A percentile compares a stretch with the other conserved stretches of the same genome.
Evolutionary conservation across 371 early-diverging fungal species (phyloP).

Genomic region (Actinomucor elegans): DNA sequence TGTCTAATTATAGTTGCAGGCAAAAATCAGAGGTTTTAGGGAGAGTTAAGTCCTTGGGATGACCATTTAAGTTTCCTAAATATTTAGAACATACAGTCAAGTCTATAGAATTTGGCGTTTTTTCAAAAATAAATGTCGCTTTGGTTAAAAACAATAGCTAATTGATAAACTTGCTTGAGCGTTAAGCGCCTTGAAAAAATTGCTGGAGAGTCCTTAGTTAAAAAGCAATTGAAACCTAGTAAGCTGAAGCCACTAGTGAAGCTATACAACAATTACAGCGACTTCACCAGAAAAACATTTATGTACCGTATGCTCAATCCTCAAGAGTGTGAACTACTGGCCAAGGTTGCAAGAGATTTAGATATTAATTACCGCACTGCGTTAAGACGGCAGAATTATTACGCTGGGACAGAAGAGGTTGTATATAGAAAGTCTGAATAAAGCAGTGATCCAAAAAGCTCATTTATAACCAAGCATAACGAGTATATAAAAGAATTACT

Average conservation of each 20-base stretch:
- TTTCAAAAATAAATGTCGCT: too few relatives aligned
- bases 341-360: constrained; percentile 20
- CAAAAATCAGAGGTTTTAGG: too few relatives aligned
- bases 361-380: constrained; percentile 17
- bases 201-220: constrained; percentile 8
- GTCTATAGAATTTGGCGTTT: too few relatives aligned
- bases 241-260: constrained; percentile 5
- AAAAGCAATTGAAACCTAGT: constrained; percentile 13
- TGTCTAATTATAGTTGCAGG: too few relatives aligned
- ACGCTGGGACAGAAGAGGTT: constrained; percentile 8
- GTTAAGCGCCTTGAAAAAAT: constrained; percentile 8
- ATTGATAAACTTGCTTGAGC: constrained; percentile 16
- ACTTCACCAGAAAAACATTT: constrained; percentile 10
- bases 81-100: too few relatives aligned
- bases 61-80: too few relatives aligned
- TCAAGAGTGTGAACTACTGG: constrained; percentile 18
- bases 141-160: background rate
- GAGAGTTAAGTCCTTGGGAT: too few relatives aligned
- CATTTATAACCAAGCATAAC: constrained; percentile 11
- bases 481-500: constrained; percentile 5
- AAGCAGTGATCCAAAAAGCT: constrained; percentile 8
- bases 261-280: constrained; percentile 13
- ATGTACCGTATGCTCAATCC: constrained; percentile 19
- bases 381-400: constrained; percentile 3
- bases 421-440: constrained; percentile 9